A percentile compares a stretch with the other conserved stretches of the same genome.
Conservation (phyloP, 2,329 filamentous ascomycete species). For the Basipetospora chlamydospora region DNA sequence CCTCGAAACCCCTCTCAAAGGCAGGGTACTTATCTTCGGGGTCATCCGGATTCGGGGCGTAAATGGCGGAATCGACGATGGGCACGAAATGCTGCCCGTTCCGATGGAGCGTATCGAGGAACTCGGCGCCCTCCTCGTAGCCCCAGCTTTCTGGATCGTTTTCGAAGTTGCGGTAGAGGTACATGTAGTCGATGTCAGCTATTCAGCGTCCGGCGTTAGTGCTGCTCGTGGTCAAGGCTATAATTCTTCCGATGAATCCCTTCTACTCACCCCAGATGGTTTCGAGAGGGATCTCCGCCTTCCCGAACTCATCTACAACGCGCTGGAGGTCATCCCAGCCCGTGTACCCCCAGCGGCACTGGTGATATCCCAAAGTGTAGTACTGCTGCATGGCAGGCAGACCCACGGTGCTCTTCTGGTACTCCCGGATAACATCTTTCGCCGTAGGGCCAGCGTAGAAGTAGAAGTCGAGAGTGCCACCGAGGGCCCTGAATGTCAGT, state of each 20-base stretch:
- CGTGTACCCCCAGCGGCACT: conserved; percentile 60
- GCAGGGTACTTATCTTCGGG: conserved; percentile 46
- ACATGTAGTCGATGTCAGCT: conserved; percentile 62
- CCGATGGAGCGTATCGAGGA: conserved; percentile 46
- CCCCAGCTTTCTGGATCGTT: conserved; percentile 35
- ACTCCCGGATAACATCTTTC: conserved; percentile 53
- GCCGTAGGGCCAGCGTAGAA: conserved; percentile 63
- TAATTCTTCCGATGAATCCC: not conserved
- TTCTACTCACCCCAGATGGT: conserved; percentile 48
- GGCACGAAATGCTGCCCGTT: conserved; percentile 55
- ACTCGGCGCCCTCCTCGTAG: conserved; percentile 8
- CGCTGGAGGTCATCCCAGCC: conserved; percentile 56
- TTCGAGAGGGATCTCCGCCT: conserved; percentile 53
- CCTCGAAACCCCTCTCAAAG: conserved; percentile 46
- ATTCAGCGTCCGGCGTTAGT: no score
- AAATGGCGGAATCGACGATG: conserved; percentile 60
- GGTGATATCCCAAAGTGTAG: conserved; percentile 69
- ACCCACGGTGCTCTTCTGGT: conserved; percentile 52
- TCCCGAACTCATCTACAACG: conserved; percentile 52
- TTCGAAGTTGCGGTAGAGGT: conserved; percentile 39
- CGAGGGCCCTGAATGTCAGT: conserved; percentile 60
- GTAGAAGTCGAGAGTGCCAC: conserved; percentile 66
- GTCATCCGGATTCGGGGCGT: conserved; percentile 58
- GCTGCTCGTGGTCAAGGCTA: no score
- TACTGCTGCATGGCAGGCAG: conserved; percentile 69